These are phyloP conservation scores for Suhomyces wounanorum DNA, from an alignment of 1,139 yeast species.

Conservation along the genomic window DNA sequence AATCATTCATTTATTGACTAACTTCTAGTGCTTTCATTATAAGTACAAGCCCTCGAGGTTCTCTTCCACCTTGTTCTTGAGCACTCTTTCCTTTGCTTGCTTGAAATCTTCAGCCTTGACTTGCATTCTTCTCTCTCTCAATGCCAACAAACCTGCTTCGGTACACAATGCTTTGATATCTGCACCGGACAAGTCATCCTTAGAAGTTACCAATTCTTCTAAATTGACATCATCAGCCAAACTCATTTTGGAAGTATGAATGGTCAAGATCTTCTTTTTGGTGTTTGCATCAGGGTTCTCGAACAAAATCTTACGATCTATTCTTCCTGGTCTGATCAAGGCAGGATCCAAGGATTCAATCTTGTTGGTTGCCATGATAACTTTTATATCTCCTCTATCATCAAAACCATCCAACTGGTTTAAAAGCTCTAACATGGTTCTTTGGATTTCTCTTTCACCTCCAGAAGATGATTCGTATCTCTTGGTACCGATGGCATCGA, in stretches of 20 bases:
- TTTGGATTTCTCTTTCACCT: conserved; percentile 96
- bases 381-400: conserved; percentile 97
- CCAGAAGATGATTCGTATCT: conserved; percentile 96
- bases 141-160: conserved; percentile 93
- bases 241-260: conserved; percentile 95
- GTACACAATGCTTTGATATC: conserved; percentile 98
- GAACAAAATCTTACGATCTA: conserved; percentile 94
- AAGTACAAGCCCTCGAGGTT: conserved; percentile 92
- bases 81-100: conserved; percentile 92
- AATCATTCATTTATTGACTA: conserved; percentile 1
- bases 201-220: conserved; percentile 86
- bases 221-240: conserved; percentile 83
- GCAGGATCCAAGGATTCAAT: conserved; percentile 97
- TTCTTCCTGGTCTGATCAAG: conserved; percentile 96
- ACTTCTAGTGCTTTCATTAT: conserved; percentile 30
- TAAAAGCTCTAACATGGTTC: conserved; percentile 96
- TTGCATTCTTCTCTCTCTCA: conserved; percentile 98
- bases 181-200: conserved; percentile 97
- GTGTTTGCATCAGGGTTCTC: conserved; percentile 95
- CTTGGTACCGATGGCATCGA: conserved; percentile 98
- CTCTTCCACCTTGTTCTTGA: conserved; percentile 97
- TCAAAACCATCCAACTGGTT: conserved; percentile 98
- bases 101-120: conserved; percentile 94
- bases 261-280: conserved; percentile 87
- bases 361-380: conserved; percentile 97